phyloP scores from a whole-genome alignment of 1,284 basidiomycete genomes.

The Naganishia sp. region DNA sequence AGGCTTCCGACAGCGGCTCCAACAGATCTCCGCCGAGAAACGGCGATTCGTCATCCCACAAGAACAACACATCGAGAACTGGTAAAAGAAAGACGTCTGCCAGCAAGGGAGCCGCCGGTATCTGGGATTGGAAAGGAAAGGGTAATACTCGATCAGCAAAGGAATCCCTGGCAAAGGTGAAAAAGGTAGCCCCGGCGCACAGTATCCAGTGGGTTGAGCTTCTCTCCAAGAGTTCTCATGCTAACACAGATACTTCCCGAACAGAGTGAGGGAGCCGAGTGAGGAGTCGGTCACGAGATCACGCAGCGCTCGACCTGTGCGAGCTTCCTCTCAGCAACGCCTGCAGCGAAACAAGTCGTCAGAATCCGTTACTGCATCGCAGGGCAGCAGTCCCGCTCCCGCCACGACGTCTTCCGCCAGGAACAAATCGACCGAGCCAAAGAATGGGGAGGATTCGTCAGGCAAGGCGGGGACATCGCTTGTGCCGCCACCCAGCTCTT shows the following conservation, averaged over 20 bases:
- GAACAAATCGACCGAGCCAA: neutral
- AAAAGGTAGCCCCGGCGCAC: neutral
- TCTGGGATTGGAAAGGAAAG: conserved; percentile 17
- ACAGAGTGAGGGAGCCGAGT: conserved; percentile 4
- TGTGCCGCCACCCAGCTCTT: conserved; percentile 4
- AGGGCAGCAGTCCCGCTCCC: conserved; percentile 7
- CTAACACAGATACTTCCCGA: too few species aligned
- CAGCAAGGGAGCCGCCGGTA: neutral
- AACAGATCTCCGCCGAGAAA: conserved; percentile 3
- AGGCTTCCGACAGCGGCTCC: neutral
- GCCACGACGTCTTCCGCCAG: neutral
- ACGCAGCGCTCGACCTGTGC: conserved; percentile 1
- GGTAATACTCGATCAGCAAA: conserved; percentile 8
- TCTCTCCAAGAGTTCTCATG: too few species aligned
- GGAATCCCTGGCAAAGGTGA: conserved; percentile 4
- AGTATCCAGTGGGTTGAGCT: too few species aligned
- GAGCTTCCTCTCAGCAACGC: conserved; percentile 18
- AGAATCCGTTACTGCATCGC: neutral
- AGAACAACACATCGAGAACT: neutral
- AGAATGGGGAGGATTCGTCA: neutral
- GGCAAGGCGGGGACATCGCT: conserved; percentile 2
- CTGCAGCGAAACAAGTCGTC: conserved; percentile 15
- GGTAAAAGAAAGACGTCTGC: conserved; percentile 8
- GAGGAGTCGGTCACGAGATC: conserved; percentile 8
- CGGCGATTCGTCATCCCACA: neutral